Percentiles rank a stretch among this genome's conserved stretches.
phyloP scores from a whole-genome alignment of 1,284 basidiomycete genomes.

The Volvariella surrecta region DNA sequence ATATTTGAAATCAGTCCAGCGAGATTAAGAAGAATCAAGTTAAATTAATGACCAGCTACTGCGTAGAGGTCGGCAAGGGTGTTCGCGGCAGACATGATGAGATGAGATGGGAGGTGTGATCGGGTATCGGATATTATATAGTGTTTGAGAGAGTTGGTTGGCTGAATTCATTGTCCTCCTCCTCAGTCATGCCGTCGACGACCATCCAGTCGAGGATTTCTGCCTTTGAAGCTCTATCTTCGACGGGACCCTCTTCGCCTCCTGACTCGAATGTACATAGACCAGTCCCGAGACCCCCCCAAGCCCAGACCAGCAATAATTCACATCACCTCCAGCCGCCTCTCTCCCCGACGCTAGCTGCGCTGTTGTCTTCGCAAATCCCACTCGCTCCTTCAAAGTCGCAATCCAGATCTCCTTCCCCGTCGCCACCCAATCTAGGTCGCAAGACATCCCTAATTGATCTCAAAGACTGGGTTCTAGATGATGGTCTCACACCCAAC shows the following conservation, averaged over 20 bases:
- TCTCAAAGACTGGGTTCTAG: conserved; percentile 67
- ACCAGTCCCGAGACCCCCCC: conserved; percentile 9
- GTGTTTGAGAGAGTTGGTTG: neutral
- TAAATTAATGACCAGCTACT: conserved; percentile 40
- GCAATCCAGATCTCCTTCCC: conserved; percentile 39
- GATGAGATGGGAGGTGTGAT: conserved; percentile 3
- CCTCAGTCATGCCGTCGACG: conserved; percentile 35
- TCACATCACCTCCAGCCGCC: conserved; percentile 31
- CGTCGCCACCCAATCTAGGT: conserved; percentile 42
- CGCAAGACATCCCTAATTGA: conserved; percentile 60
- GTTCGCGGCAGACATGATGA: conserved; percentile 7
- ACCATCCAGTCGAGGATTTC: conserved; percentile 49
- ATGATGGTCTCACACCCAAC: conserved; percentile 38
- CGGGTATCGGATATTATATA: neutral
- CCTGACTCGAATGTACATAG: conserved; percentile 11
- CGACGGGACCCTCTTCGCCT: conserved; percentile 5
- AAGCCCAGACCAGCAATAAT: conserved; percentile 13
- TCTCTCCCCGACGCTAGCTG: conserved; percentile 33
- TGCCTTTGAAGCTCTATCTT: conserved; percentile 39
- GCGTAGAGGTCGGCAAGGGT: conserved; percentile 43
- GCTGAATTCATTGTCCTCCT: conserved; percentile 7
- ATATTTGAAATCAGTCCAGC: conserved; percentile 1
- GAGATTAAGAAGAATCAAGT: conserved; percentile 3
- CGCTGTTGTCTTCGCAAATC: conserved; percentile 20
- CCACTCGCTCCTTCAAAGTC: conserved; percentile 14